These are phyloP conservation scores for Mortierella sp. DNA, from an alignment of 371 early-diverging fungal species.

Conservation along the genomic window DNA sequence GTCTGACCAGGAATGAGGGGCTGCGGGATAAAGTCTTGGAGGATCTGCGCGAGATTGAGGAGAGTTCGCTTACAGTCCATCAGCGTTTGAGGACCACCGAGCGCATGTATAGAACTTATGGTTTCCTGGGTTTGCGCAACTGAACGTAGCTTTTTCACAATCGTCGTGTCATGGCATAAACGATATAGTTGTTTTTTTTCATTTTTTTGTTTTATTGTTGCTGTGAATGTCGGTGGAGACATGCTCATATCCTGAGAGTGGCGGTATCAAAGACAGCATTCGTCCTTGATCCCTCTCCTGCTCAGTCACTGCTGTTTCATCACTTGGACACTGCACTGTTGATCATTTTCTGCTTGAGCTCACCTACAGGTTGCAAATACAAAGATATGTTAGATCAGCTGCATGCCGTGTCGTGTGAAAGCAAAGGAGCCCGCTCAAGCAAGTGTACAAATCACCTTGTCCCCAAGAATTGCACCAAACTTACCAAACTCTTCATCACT, in stretches of 20 bases:
- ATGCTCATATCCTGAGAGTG: no score
- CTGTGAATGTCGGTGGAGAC: not conserved
- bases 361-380: constrained; percentile 44
- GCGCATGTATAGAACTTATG: constrained; percentile 69
- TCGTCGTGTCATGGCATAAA: not conserved
- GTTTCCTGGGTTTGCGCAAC: constrained; percentile 46
- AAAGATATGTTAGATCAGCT: not conserved
- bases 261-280: no score
- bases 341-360: constrained; percentile 65
- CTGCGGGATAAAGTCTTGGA: constrained; percentile 77
- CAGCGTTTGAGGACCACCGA: constrained; percentile 75
- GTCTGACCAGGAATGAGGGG: constrained; percentile 64
- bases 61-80: constrained; percentile 64
- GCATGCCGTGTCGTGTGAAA: not conserved
- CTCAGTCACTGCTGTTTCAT: not conserved
- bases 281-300: not conserved
- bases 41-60: constrained; percentile 81
- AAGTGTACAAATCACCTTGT: not conserved
- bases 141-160: not conserved
- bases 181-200: not conserved
- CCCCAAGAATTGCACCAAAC: constrained; percentile 8
- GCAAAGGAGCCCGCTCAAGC: not conserved
- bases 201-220: not conserved
- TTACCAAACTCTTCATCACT: constrained; percentile 69
- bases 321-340: constrained; percentile 46